These are phyloP conservation scores for Agrostemma githago DNA, from an alignment of 148 eudicot species.

Conservation along the genomic window DNA sequence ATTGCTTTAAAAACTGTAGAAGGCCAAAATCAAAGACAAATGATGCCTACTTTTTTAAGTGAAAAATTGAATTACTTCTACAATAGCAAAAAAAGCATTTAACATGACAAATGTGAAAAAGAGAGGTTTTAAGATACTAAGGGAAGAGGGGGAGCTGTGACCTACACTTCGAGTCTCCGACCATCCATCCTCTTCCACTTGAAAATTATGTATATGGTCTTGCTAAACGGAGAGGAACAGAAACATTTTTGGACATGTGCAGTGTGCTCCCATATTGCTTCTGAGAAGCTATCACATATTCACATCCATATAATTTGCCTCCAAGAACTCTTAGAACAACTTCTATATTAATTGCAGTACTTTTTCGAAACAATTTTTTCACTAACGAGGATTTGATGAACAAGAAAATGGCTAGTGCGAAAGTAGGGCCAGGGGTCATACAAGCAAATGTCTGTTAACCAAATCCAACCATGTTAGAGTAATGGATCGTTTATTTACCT, in stretches of 20 bases:
- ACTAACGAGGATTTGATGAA: no score
- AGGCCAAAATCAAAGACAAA: not conserved
- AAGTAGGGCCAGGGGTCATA: not conserved
- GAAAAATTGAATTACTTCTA: not conserved
- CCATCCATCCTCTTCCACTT: no score
- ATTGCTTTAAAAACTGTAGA: not conserved
- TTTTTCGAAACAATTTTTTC: no score
- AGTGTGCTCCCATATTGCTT: no score
- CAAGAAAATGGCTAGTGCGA: no score
- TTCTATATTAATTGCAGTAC: no score
- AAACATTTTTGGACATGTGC: no score
- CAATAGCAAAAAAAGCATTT: not conserved
- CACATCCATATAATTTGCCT: no score
- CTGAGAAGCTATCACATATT: no score
- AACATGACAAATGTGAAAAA: not conserved
- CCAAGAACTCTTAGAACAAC: no score
- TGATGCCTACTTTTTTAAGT: not conserved
- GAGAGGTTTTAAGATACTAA: not conserved
- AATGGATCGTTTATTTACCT: constrained; percentile 39
- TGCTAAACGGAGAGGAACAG: no score
- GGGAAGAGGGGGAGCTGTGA: not conserved
- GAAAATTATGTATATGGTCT: no score
- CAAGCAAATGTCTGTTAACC: not conserved
- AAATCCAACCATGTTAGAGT: not conserved
- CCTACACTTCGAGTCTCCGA: not conserved